Percentiles rank a stretch among this genome's conserved stretches.
These are phyloP conservation scores for Cyathus striatus DNA, from an alignment of 768 basidiomycete genomes.

Conservation along the genomic window DNA sequence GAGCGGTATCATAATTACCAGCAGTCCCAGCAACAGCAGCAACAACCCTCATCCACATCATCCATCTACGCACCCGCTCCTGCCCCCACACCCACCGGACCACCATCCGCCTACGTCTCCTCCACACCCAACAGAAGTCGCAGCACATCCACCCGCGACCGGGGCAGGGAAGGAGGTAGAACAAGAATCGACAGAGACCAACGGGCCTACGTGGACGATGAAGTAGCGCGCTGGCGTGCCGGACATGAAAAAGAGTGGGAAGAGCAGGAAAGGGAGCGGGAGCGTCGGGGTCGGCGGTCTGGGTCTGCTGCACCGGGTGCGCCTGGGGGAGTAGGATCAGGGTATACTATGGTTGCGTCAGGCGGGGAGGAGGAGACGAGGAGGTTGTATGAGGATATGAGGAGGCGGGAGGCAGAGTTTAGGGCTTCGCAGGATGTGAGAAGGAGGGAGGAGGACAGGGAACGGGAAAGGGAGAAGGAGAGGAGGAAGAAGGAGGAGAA, in stretches of 20 bases:
- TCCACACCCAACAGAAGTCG: conserved; percentile 16
- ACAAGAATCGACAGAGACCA: conserved; percentile 14
- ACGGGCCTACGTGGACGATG: conserved; percentile 8
- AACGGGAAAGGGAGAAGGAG: conserved; percentile 25
- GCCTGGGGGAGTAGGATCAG: conserved; percentile 16
- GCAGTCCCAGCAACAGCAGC: conserved; percentile 31
- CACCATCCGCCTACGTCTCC: neutral
- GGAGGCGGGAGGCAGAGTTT: conserved; percentile 8
- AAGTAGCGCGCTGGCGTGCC: conserved; percentile 1
- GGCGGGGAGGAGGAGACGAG: conserved; percentile 21
- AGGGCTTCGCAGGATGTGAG: conserved; percentile 35
- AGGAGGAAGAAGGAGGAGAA: conserved; percentile 50
- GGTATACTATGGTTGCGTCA: conserved; percentile 8
- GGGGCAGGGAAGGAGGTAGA: conserved; percentile 17
- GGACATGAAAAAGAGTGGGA: neutral
- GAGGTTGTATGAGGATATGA: conserved; percentile 16
- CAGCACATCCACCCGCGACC: conserved; percentile 17
- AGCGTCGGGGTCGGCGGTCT: conserved; percentile 9
- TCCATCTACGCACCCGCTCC: conserved; percentile 16
- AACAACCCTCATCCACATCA: conserved; percentile 31
- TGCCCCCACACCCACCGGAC: neutral
- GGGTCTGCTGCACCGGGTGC: conserved; percentile 10
- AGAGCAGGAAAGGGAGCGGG: conserved; percentile 22
- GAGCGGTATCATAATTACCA: conserved; percentile 62
- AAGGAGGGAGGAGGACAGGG: conserved; percentile 42